A percentile compares a stretch with the other conserved stretches of the same genome.
phyloP scores from a whole-genome alignment of 208 protist species.

The Balamuthia mandrillaris region DNA sequence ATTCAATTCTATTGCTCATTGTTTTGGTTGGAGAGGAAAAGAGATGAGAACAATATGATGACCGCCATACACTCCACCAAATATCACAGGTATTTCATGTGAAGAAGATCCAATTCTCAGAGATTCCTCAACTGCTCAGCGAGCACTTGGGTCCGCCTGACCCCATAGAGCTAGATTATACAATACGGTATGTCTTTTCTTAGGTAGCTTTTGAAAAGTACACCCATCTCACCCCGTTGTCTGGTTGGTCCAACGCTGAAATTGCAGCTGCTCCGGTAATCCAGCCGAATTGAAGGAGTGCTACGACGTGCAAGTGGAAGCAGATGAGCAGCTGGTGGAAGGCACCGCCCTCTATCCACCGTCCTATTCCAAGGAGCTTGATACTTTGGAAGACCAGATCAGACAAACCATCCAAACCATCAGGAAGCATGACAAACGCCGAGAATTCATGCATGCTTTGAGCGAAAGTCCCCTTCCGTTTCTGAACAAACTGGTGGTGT shows the following conservation, averaged over 20 bases:
- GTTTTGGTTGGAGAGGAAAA: too few species aligned
- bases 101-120: neutral
- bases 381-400: neutral
- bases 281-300: too few species aligned
- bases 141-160: neutral
- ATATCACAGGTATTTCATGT: too few species aligned
- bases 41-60: too few species aligned
- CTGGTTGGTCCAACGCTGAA: neutral
- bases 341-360: neutral
- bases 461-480: neutral
- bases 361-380: neutral
- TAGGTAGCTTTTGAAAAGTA: neutral
- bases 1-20: too few species aligned
- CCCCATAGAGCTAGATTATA: slow-evolving; percentile 24
- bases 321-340: neutral
- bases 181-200: neutral
- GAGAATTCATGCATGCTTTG: slow-evolving; percentile 2
- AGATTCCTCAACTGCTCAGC: slow-evolving; percentile 1
- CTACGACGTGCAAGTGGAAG: slow-evolving; percentile 29
- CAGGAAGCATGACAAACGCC: slow-evolving; percentile 14
- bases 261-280: neutral
- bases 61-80: too few species aligned
- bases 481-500: slow-evolving; percentile 33
- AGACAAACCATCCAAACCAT: neutral
- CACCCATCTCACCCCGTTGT: neutral